Base-by-base conservation (phyloP, 352 stramenopile genomes). In the Phytophthora ohioensis region DNA sequence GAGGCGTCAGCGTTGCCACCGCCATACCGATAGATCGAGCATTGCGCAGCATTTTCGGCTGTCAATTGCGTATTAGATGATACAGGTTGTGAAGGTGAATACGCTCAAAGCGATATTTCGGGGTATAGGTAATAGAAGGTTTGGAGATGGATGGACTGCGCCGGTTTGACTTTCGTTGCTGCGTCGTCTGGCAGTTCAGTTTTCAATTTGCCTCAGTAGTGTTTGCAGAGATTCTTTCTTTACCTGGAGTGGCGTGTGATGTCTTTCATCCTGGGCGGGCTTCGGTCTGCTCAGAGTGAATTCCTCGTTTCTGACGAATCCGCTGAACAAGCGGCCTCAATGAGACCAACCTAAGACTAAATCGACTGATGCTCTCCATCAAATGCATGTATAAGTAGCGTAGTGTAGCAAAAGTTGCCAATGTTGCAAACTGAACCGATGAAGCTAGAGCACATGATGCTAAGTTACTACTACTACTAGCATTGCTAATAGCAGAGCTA, bases 221-320 rank as follows among this genome's bases (percentile, higher is more conserved):
- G 31, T 62, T 13, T 4, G 1, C 35, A 13, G 0, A 35, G 21
- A 42, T n/a, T 34, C 8, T 17, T 69, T 11, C 31, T 32, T 69
- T 49, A 36, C 8, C 13, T 32, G 42, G 67, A 81, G 75, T 55
- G 57, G 80, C 69, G 64, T 61, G 76, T 94, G 87, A 94, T 94
- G 85, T 91, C 60, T 76, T 92, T 94, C 85, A 92, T 83, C 56
- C 77, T 90, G 82, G 36, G 46, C 47, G 39, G 65, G 41, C 67
- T 68, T 73, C 47, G 54, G 69, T 67, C 52, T 73, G 47, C 43
- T 51, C 81, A 91, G 82, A 94, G 87, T 94, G 87, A 94, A 94
- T 94, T 94, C 87, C 87, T 94, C 87, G 87, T 93, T 94, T 93
- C 87, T 94, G 87, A 94, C 75, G 72, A 78, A 80, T 89, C 79